Conservation (phyloP, 1,284 basidiomycete species). For the Rhodotorula sp. region DNA sequence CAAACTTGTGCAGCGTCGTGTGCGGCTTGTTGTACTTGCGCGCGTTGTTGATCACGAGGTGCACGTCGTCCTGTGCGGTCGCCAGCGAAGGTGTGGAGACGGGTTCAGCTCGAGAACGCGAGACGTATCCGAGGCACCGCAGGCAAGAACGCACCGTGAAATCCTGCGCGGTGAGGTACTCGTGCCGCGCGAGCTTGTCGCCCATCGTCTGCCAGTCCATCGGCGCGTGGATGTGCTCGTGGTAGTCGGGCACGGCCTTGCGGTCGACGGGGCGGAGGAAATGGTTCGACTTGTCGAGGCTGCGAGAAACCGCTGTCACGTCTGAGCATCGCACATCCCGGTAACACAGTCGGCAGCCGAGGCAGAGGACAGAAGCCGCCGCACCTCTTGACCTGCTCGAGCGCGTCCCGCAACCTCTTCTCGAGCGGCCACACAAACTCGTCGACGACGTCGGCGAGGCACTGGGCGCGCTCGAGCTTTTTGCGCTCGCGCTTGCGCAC, state of each 20-base stretch:
- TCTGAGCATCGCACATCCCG: no score
- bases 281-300: constrained; percentile 70
- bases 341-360: not conserved
- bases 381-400: constrained; percentile 71
- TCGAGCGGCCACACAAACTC: constrained; percentile 69
- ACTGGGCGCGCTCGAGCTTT: constrained; percentile 73
- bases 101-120: not conserved
- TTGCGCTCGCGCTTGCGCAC: constrained; percentile 78
- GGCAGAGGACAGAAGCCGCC: constrained; percentile 45
- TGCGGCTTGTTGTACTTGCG: constrained; percentile 80
- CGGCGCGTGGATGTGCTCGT: constrained; percentile 77
- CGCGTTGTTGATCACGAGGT: constrained; percentile 82
- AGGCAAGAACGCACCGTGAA: constrained; percentile 65
- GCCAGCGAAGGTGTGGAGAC: not conserved
- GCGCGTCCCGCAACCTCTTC: constrained; percentile 62
- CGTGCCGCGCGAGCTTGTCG: constrained; percentile 70
- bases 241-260: constrained; percentile 85
- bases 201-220: constrained; percentile 89
- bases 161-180: constrained; percentile 71
- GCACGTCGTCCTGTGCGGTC: constrained; percentile 67
- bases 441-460: constrained; percentile 69
- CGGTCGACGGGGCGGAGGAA: constrained; percentile 81
- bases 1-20: constrained; percentile 71
- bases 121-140: not conserved
- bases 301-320: constrained; percentile 48